phyloP scores from a whole-genome alignment of 2,329 filamentous ascomycete species.

The Xylariaceae sp. region DNA sequence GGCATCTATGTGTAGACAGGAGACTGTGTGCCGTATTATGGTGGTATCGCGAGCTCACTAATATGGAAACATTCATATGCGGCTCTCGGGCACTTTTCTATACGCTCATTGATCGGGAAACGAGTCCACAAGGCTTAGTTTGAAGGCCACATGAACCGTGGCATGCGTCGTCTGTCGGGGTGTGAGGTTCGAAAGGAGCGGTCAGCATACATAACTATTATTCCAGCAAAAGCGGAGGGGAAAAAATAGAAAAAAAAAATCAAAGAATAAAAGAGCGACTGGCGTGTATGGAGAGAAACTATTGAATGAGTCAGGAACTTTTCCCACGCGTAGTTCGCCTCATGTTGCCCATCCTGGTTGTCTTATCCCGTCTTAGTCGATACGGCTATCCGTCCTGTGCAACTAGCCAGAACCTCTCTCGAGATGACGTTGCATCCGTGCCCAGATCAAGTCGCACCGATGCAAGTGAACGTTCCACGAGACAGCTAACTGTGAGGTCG shows the following conservation, averaged over 20 bases:
- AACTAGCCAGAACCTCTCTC: conserved; percentile 7
- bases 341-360: conserved; percentile 12
- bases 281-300: background rate
- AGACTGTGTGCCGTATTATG: no score
- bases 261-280: background rate
- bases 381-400: conserved; percentile 5
- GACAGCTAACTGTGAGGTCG: conserved; percentile 2
- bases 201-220: conserved; percentile 4
- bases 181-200: conserved; percentile 3
- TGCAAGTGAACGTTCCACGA: conserved; percentile 13
- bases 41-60: no score
- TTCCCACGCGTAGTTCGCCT: conserved; percentile 9
- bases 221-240: background rate
- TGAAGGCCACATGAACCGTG: background rate
- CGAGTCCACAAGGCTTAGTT: background rate
- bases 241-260: background rate
- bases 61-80: background rate
- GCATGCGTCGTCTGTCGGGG: conserved; percentile 2
- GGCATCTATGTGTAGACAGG: no score
- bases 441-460: conserved; percentile 1
- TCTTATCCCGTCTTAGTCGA: background rate
- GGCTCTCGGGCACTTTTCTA: background rate
- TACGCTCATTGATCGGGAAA: background rate
- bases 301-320: background rate
- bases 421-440: background rate